Base-by-base conservation (phyloP, 106 monocot species). In the Dioscorea alata region DNA sequence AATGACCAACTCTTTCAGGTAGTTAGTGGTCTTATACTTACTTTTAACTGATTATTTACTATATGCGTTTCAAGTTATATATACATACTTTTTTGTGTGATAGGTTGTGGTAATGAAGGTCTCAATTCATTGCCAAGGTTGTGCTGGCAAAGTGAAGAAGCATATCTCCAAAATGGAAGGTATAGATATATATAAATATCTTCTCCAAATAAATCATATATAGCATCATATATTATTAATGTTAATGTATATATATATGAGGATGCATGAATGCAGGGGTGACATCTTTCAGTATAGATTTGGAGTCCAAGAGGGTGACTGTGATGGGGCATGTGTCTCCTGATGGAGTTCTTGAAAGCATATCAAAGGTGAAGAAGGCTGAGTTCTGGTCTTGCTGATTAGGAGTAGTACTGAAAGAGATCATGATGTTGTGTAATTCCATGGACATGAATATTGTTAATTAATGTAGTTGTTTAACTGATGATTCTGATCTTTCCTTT, bases 241-340 rank as follows among this genome's bases (percentile, higher is more conserved):
- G 28, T 28, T 28, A 28, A 28, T 28, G 28, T 28, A 1, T 1
- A 28, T 28, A 3, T 28, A 28, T 28, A 28, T 28, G 28, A 28
- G 28, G 3, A 28, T n/a, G 57, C 15, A 17, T 65, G 17, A 5
- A 63, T 50, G 33, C 86, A 96, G 95, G 95, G 53, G 95, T 96
- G 86, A 96, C 88, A 42, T 96, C 95, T 14, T 96, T 84, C 75
- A 96, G 86, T 73, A 91, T 96, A 72, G 95, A 96, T 86, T 68
- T 96, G 73, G 95, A 96, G 79, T 73, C 81, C 57, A 96, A 96
- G 84, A 88, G 83, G 81, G 95, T 96, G 71, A 96, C 91, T 23
- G 95, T 96, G 77, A 96, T 85, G 91, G 95, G 95, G 16, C 91
- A 91, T 78, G 86, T 96, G 63, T 96, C 95, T 16, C 95, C 95